A percentile compares a stretch with the other conserved stretches of the same genome.
These are phyloP conservation scores for Sphenostylis stenocarpa DNA, from an alignment of 306 rosid species.

Conservation along the genomic window DNA sequence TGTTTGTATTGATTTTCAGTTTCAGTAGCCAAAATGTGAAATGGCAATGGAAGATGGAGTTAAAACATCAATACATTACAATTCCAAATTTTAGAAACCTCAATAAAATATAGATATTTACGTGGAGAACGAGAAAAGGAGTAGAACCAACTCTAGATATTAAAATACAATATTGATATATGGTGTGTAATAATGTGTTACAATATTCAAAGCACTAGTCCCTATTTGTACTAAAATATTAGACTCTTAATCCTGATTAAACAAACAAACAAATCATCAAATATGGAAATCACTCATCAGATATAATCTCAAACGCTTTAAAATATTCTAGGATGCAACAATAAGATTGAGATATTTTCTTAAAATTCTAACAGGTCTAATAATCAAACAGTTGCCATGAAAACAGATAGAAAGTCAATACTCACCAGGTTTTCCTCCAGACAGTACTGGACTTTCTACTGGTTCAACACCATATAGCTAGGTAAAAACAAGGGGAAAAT, in stretches of 20 bases:
- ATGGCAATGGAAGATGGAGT: not conserved
- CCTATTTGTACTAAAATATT: not conserved
- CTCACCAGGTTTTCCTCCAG: constrained; percentile 95
- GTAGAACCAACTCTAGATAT: not conserved
- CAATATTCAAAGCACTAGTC: not conserved
- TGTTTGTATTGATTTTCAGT: not conserved
- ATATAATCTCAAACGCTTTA: not conserved
- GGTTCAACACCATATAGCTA: constrained; percentile 91
- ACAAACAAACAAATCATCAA: not conserved
- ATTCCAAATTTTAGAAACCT: not conserved
- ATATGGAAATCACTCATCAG: not conserved
- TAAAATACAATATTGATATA: not conserved
- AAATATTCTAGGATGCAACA: not conserved
- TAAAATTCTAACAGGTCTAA: not conserved
- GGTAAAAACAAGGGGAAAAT: not conserved
- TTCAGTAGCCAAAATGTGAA: not conserved
- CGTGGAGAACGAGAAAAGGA: not conserved
- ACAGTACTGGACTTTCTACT: constrained; percentile 80
- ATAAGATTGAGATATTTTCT: not conserved
- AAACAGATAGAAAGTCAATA: not conserved
- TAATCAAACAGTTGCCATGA: not conserved
- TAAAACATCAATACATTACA: not conserved
- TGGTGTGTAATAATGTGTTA: not conserved
- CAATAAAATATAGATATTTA: not conserved
- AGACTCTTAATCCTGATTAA: not conserved